A percentile compares a stretch with the other conserved stretches of the same genome.
phyloP scores from a whole-genome alignment of 2,329 filamentous ascomycete species.

The Alternaria sp. region DNA sequence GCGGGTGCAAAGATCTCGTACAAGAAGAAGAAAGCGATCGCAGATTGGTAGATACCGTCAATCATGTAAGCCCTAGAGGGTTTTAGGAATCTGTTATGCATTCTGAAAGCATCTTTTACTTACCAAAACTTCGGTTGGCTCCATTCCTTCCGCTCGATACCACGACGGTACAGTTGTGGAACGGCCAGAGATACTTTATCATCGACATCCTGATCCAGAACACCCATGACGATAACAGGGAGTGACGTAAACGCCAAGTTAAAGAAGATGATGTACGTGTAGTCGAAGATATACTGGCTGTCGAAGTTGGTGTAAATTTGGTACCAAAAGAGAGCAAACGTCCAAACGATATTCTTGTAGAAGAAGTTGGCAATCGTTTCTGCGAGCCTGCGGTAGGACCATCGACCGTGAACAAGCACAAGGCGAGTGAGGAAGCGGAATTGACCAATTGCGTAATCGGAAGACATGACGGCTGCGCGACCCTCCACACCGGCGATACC shows the following conservation, averaged over 20 bases:
- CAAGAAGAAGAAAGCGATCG: conserved; percentile 91
- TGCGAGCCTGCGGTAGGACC: conserved; percentile 92
- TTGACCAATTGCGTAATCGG: conserved; percentile 88
- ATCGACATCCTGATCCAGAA: conserved; percentile 95
- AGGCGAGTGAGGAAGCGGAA: conserved; percentile 84
- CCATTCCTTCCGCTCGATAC: conserved; percentile 97
- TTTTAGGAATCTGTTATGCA: conserved; percentile 24
- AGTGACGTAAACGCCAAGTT: conserved; percentile 97
- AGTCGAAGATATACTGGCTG: conserved; percentile 96
- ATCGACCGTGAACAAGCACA: conserved; percentile 81
- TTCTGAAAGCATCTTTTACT: conserved; percentile 44
- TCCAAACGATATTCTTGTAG: conserved; percentile 99
- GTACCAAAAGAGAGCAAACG: conserved; percentile 96
- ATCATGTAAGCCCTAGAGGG: conserved; percentile 76
- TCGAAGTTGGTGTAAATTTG: conserved; percentile 96
- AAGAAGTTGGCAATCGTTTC: conserved; percentile 99
- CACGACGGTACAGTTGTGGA: conserved; percentile 91
- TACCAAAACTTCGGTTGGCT: conserved; percentile 96
- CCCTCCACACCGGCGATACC: conserved; percentile 89
- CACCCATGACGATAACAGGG: conserved; percentile 93
- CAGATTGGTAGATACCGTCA: conserved; percentile 93
- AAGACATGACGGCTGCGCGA: conserved; percentile 82
- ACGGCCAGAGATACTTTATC: conserved; percentile 93
- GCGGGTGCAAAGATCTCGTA: conserved; percentile 79
- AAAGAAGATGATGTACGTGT: conserved; percentile 96